Percentiles rank a stretch among this genome's conserved stretches.
These are phyloP conservation scores for Xerocomus spinulosus DNA, from an alignment of 768 basidiomycete species.

Conservation along the genomic window DNA sequence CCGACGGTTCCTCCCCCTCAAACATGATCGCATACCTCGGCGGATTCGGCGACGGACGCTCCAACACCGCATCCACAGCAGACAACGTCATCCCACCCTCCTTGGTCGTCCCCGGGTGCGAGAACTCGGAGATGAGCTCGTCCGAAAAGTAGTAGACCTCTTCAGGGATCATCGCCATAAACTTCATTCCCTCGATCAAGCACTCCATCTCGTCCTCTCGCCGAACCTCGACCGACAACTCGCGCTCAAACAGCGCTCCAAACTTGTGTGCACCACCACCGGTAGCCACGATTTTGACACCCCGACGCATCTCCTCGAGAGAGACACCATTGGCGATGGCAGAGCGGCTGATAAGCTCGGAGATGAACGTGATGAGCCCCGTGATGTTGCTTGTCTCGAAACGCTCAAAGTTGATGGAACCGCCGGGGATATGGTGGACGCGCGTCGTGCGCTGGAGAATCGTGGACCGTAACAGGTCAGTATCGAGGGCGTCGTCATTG, in stretches of 20 bases:
- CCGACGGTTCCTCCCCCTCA: slow-evolving; percentile 68
- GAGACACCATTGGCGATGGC: slow-evolving; percentile 83
- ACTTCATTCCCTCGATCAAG: slow-evolving; percentile 91
- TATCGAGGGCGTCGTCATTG: slow-evolving; percentile 31
- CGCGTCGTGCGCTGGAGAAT: slow-evolving; percentile 61
- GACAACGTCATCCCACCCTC: slow-evolving; percentile 5
- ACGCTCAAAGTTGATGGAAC: slow-evolving; percentile 94
- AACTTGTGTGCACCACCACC: slow-evolving; percentile 97
- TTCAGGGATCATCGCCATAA: slow-evolving; percentile 92
- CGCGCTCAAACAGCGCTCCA: slow-evolving; percentile 71
- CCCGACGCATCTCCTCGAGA: slow-evolving; percentile 83
- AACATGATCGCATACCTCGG: slow-evolving; percentile 88
- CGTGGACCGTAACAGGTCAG: slow-evolving; percentile 51
- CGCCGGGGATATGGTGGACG: slow-evolving; percentile 81
- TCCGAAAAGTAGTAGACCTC: slow-evolving; percentile 99
- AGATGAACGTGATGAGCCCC: slow-evolving; percentile 81
- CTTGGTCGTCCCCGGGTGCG: slow-evolving; percentile 31
- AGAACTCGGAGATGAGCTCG: slow-evolving; percentile 77
- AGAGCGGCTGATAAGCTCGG: slow-evolving; percentile 79
- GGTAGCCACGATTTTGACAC: slow-evolving; percentile 96
- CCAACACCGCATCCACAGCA: slow-evolving; percentile 37
- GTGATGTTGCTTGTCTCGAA: slow-evolving; percentile 92
- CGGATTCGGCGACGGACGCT: slow-evolving; percentile 86
- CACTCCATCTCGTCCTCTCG: slow-evolving; percentile 99
- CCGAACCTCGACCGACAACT: slow-evolving; percentile 78